Conservation (phyloP, 2,329 filamentous ascomycete genomes). For the Fusarium neocosmosporiellum region DNA sequence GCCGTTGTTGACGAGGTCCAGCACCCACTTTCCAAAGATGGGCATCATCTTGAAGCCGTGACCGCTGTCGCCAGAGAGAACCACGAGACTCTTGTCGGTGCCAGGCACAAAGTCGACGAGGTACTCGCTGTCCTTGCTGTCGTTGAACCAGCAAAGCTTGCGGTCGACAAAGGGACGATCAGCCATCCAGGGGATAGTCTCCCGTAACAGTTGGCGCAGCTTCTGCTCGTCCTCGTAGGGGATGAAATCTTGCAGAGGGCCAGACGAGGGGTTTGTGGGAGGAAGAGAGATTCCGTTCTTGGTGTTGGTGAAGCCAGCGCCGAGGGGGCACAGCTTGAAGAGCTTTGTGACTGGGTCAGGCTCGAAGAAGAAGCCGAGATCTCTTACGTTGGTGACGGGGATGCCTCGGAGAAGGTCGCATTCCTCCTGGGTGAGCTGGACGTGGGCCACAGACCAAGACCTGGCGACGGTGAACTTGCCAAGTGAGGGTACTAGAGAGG, state of each 20-base stretch:
- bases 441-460: conserved; percentile 16
- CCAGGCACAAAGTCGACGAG: conserved; percentile 14
- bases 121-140: conserved; percentile 12
- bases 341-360: conserved; percentile 10
- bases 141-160: conserved; percentile 17
- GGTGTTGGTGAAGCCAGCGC: conserved; percentile 18
- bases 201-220: conserved; percentile 10
- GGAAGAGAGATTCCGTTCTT: conserved; percentile 6
- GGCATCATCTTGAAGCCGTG: conserved; percentile 21
- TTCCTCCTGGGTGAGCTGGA: conserved; percentile 12
- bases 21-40: conserved; percentile 7
- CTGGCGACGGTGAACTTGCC: conserved; percentile 1
- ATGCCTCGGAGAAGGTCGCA: conserved; percentile 14
- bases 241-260: conserved; percentile 11
- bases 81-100: conserved; percentile 7
- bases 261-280: background rate
- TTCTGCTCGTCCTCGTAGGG: conserved; percentile 12
- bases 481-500: conserved; percentile 1
- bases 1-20: conserved; percentile 1
- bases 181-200: conserved; percentile 20
- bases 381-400: conserved; percentile 12
- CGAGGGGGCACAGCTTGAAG: conserved; percentile 21
- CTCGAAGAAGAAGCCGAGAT: conserved; percentile 16
- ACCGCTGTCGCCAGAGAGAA: conserved; percentile 4
- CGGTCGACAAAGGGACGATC: conserved; percentile 23